These are phyloP conservation scores for Yueomyces sinensis DNA, from an alignment of 805 yeast genomes.

Conservation along the genomic window DNA sequence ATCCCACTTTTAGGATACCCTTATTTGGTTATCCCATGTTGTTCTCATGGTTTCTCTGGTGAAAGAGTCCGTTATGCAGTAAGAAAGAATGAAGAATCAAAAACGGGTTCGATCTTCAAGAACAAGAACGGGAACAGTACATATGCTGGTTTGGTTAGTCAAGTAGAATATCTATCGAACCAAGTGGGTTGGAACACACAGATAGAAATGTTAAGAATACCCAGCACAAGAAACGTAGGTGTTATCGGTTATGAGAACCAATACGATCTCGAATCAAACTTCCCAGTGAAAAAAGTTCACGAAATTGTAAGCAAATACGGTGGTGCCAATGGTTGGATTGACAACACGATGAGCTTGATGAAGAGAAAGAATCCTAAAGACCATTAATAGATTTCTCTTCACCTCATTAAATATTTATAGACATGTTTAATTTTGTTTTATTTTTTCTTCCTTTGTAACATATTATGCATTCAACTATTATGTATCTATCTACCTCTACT, in stretches of 20 bases:
- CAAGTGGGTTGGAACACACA: conserved; percentile 75
- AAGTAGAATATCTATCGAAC: conserved; percentile 55
- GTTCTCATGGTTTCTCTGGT: conserved; percentile 81
- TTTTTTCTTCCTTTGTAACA: neutral
- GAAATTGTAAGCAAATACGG: conserved; percentile 66
- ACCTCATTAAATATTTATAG: conserved; percentile 2
- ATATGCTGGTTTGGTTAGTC: conserved; percentile 78
- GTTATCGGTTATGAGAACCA: conserved; percentile 50
- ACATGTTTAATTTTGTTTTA: neutral
- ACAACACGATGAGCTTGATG: conserved; percentile 59
- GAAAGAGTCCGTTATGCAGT: conserved; percentile 53
- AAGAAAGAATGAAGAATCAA: conserved; percentile 13
- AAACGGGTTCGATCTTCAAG: neutral
- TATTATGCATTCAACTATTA: conserved; percentile 6
- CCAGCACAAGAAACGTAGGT: conserved; percentile 90
- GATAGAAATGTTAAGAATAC: conserved; percentile 80
- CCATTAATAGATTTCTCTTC: conserved; percentile 31
- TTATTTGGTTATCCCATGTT: conserved; percentile 87
- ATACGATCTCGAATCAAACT: conserved; percentile 9
- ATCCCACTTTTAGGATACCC: conserved; percentile 79
- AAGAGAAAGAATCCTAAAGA: conserved; percentile 50
- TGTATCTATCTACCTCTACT: too few relatives aligned
- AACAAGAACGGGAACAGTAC: conserved; percentile 34
- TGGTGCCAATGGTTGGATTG: conserved; percentile 87
- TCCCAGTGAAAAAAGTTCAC: conserved; percentile 29